These are phyloP conservation scores for Termitomyces sp. DNA, from an alignment of 1,284 basidiomycete species.

Conservation along the genomic window DNA sequence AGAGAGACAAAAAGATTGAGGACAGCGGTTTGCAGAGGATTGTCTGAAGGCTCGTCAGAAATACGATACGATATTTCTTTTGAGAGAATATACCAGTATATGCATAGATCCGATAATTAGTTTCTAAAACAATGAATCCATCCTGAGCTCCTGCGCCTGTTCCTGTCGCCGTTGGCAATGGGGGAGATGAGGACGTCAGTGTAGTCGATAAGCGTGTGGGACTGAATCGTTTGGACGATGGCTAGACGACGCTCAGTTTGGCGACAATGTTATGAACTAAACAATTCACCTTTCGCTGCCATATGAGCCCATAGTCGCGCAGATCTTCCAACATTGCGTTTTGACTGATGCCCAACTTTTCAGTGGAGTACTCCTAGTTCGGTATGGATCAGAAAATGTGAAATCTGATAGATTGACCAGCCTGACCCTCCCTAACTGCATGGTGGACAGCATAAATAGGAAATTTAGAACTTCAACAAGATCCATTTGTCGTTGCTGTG, in stretches of 20 bases:
- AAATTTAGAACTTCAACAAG: conserved; percentile 92
- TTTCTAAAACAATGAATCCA: conserved; percentile 95
- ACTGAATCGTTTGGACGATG: conserved; percentile 76
- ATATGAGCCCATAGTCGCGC: conserved; percentile 92
- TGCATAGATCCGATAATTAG: conserved; percentile 97
- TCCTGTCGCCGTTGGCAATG: conserved; percentile 59
- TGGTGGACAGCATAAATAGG: conserved; percentile 92
- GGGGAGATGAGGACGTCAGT: conserved; percentile 78
- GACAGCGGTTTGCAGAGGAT: conserved; percentile 94
- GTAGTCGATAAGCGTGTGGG: conserved; percentile 97
- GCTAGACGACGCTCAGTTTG: conserved; percentile 34
- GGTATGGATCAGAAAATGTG: neutral
- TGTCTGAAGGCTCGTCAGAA: conserved; percentile 51
- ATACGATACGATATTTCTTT: neutral
- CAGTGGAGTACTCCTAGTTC: conserved; percentile 83
- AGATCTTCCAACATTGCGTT: conserved; percentile 88
- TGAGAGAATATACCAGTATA: conserved; percentile 72
- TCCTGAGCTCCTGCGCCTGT: conserved; percentile 59
- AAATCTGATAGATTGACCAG: neutral
- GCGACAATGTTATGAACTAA: conserved; percentile 17
- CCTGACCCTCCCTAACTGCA: conserved; percentile 82
- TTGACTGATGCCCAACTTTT: conserved; percentile 76
- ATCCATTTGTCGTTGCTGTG: conserved; percentile 80
- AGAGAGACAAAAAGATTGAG: conserved; percentile 91
- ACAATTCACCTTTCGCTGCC: conserved; percentile 59